Evolutionary conservation across 306 rosid species (phyloP), one percentile per base, ranked within the genome.

Genomic region (Arachis hypogaea): DNA sequence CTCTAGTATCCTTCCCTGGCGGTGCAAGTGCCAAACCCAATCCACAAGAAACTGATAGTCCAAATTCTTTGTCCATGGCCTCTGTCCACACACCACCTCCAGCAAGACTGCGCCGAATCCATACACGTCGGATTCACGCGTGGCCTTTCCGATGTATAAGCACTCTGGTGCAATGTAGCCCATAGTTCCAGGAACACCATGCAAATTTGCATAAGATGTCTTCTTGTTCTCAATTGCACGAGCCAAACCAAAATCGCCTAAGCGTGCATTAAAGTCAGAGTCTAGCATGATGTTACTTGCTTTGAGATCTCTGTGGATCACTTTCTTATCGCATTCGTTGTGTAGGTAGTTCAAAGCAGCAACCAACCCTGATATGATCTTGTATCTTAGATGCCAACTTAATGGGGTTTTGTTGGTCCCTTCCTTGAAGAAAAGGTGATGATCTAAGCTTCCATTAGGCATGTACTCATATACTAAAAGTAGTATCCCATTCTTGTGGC

Each of bases 81-180:
- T 82, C 72, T 83, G 82, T 0, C 93, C 96, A 11, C 96, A 90
- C 11, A 76, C 92, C 2, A 83, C 88, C 68, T 90, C 96, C 1
- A 90, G 79, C 4, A 90, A 49, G 29, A 90, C 90, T 0, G 96
- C 93, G 5, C 96, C 96, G 0, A 88, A 85, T 0, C 93, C 93
- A 1, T 79, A 90, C 0, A 86, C 81, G 8, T 90, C 96, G 0
- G 96, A 86, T 57, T 84, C 89, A 1, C 93, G 63, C 8, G 96
- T 77, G 29, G 96, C 96, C 18, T 72, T 82, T 6, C 89, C 96
- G 0, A 91, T 90, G 81, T 90, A 93, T 55, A 90, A 90, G 76
- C 96, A 90, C 61, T 90, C 96, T 0, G 96, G 91, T 1, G 93
- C 96, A 1, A 90, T 90, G 85, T 90, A 90, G 2, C 96, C 96